Evolutionary conservation across 805 yeast genomes (phyloP).

Genomic region (Wickerhamiella vanderwaltii): DNA sequence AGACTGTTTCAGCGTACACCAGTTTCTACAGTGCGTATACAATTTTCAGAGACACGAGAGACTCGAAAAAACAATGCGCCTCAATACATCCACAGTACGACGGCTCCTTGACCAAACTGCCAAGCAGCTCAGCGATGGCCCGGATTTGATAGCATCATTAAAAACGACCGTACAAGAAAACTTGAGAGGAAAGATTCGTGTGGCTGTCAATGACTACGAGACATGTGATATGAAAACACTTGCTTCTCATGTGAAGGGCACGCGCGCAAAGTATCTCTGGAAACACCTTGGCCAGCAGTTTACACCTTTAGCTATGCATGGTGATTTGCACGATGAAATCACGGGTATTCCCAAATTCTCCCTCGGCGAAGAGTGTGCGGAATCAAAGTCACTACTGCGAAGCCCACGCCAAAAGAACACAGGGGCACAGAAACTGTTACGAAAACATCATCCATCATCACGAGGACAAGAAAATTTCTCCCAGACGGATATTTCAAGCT

Average conservation of each 20-base stretch:
- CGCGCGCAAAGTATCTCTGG: constrained; percentile 22
- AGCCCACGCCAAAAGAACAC: constrained; percentile 8
- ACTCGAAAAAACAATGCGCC: constrained; percentile 38
- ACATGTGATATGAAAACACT: constrained; percentile 18
- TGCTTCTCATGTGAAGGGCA: constrained; percentile 18
- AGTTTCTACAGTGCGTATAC: constrained; percentile 52
- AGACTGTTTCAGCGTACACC: constrained; percentile 71
- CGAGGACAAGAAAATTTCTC: not conserved
- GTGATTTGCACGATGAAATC: not conserved
- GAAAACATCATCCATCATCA: not conserved
- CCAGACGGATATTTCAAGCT: not conserved
- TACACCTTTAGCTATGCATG: not conserved
- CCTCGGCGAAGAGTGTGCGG: constrained; percentile 8
- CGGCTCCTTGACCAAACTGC: constrained; percentile 38
- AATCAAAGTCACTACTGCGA: constrained; percentile 4
- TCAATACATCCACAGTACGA: constrained; percentile 46
- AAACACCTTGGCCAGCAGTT: constrained; percentile 17
- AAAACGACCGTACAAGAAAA: constrained; percentile 62
- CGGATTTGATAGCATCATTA: constrained; percentile 37
- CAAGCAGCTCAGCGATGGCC: constrained; percentile 25
- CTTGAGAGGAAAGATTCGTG: constrained; percentile 18
- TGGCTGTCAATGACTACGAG: constrained; percentile 19
- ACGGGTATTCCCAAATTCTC: constrained; percentile 13
- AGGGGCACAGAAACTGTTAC: not conserved
- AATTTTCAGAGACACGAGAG: constrained; percentile 66